phyloP scores from a whole-genome alignment of 192 early-diverging fungal species.

The Geosiphon pyriformis region DNA sequence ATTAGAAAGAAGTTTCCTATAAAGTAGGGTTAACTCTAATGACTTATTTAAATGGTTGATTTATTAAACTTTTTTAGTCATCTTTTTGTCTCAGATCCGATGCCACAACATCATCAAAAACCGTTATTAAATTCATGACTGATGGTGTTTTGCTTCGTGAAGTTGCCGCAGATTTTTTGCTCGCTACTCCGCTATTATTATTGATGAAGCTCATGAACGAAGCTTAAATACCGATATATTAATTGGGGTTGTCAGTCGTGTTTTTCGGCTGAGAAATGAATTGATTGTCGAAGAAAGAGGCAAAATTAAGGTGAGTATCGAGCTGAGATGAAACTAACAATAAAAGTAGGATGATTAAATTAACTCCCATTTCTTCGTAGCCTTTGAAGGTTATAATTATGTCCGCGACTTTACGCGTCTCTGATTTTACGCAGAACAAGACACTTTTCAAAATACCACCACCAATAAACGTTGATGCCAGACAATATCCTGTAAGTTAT shows the following conservation, averaged over 20 bases:
- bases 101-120: slow-evolving; percentile 62
- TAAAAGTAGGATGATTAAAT: too few relatives aligned
- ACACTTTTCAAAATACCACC: slow-evolving; percentile 67
- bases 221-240: slow-evolving; percentile 97
- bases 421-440: slow-evolving; percentile 88
- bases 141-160: slow-evolving; percentile 98
- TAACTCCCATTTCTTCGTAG: slow-evolving; percentile 23
- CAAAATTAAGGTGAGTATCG: slow-evolving; percentile 36
- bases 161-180: slow-evolving; percentile 77
- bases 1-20: slow-evolving; percentile 72
- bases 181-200: slow-evolving; percentile 92
- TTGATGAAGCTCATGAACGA: slow-evolving; percentile 99
- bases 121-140: slow-evolving; percentile 98
- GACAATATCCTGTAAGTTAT: slow-evolving; percentile 75
- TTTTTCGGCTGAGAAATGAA: slow-evolving; percentile 73
- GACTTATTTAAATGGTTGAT: too few relatives aligned
- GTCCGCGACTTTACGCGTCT: slow-evolving; percentile 95
- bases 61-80: too few relatives aligned
- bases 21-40: too few relatives aligned
- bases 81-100: slow-evolving; percentile 87
- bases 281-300: slow-evolving; percentile 44
- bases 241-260: slow-evolving; percentile 92
- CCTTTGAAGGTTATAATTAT: slow-evolving; percentile 96
- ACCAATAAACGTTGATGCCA: slow-evolving; percentile 86
- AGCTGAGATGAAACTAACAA: neutral